Evolutionary conservation across 1,284 basidiomycete genomes (phyloP), one percentile per base, ranked within the genome.

Genomic region (Leccinum subrobustum): DNA sequence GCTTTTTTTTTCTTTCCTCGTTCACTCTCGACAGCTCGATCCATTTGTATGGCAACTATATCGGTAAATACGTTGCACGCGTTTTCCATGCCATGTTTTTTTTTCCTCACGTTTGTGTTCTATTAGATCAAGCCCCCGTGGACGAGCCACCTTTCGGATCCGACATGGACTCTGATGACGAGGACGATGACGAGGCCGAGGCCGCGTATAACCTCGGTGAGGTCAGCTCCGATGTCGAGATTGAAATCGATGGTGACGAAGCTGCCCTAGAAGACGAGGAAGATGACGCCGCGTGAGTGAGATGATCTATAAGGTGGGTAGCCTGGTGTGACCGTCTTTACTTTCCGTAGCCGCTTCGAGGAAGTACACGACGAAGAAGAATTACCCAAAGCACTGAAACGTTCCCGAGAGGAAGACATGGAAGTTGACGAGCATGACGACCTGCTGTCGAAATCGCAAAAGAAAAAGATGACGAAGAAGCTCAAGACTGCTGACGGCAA

Each of bases 11-110:
- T 27, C 37, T 37, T 37, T 14, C 16, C 25, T 4, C 1, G 27
- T 18, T 42, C 25, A 25, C 48, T 18, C n/a, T 50, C 14, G 44
- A 14, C 53, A 95, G 93, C 76, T 80, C 88, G 56, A 83, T 98
- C 63, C 89, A 96, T 77, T 77, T 98, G 60, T 86, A 91, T 64
- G 96, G 96, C 63, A 95, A 97, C 80, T 96, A 95, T 79, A 87
- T 96, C 69, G 84, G 86, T 92, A 75, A 58, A 77, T 9, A 65
- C n/a, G 47, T 27, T 23, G 58, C 42, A 20, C 52, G n/a, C 56
- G 18, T 8, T 11, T 27, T 37, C 1, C 11, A 5, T 54, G 3
- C 14, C 12, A 4, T 54, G 6, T n/a, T n/a, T n/a, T 50, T 23
- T 6, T 44, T 11, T 52, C 61, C 18, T 60, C n/a, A 3, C 57